Conservation (phyloP, 805 yeast species). For the Kazachstania kunashirensis region DNA sequence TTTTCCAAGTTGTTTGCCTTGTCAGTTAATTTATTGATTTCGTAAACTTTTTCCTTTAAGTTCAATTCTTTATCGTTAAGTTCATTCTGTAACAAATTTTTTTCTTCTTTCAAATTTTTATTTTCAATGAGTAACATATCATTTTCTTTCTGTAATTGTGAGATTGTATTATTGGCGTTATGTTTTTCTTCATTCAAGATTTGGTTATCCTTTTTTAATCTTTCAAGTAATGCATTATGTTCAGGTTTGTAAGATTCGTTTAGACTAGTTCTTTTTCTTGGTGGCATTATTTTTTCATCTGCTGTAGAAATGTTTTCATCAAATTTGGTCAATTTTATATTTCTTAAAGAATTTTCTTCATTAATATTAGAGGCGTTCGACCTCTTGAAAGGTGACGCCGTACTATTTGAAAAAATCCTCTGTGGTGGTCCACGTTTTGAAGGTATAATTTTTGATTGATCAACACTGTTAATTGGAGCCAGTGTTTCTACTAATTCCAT, state of each 20-base stretch:
- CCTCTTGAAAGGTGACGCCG: neutral
- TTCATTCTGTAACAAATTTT: neutral
- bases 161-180: neutral
- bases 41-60: conserved; percentile 16
- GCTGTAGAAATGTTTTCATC: neutral
- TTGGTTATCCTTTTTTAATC: conserved; percentile 1
- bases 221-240: neutral
- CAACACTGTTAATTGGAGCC: neutral
- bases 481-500: neutral
- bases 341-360: neutral
- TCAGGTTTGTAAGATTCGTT: neutral
- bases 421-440: conserved; percentile 49
- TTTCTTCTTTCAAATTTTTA: conserved; percentile 1
- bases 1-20: conserved; percentile 13
- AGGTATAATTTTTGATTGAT: conserved; percentile 34
- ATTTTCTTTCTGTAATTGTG: neutral
- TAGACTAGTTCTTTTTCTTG: neutral
- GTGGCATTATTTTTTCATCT: neutral
- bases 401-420: neutral
- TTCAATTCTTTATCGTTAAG: conserved; percentile 14
- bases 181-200: neutral
- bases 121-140: conserved; percentile 12
- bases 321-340: conserved; percentile 2
- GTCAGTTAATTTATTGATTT: conserved; percentile 17
- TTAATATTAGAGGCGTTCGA: neutral